Evolutionary conservation across 1,139 yeast species (phyloP), one percentile per base, ranked within the genome.

Genomic region (Kurtzmaniella quercitrusa): DNA sequence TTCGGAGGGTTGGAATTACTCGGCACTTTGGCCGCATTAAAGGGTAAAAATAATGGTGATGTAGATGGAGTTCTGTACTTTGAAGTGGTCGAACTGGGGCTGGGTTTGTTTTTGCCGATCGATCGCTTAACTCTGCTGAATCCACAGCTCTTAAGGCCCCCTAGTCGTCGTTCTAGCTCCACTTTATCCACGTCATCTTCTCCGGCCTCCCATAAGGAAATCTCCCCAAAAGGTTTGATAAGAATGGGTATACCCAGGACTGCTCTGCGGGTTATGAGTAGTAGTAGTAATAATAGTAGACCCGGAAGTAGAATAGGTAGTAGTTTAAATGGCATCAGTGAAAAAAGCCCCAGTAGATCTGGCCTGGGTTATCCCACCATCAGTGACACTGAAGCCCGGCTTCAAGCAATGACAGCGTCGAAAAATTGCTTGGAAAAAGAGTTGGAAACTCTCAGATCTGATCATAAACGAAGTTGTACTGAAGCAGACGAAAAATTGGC

Each of bases 1-100:
- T 93, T 84, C 66, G 96, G 91, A 3, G 98, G 98, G 1, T 75
- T 93, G 3, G 97, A 93, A 59, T 68, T 93, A 40, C 56, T 76
- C 10, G 91, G 88, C 2, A 79, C 85, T 4, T 59, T 66, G 21
- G 82, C 84, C 17, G 67, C 65, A 10, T 51, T 70, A 3, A 55
- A 77, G 52, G 78, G 78, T 14, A 73, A 72, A 51, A 73, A 73
- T 52, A 66, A 66, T 25, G 78, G 78, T 8, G 62, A 62, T 16
- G 77, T 73, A 2, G 72, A 70, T 38, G 76, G 75, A 2, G 50
- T 66, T n/a, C 68, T 62, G 44, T 73, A 73, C 50, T 73, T 73
- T 46, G 58, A 59, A 23, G 88, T 91, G 0, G 66, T 70, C 11
- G 65, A 62, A 37, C 85, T 90, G 0, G 75, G 75, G 50, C 70